Base-by-base conservation (phyloP, 306 rosid genomes). In the Mucuna pruriens region DNA sequence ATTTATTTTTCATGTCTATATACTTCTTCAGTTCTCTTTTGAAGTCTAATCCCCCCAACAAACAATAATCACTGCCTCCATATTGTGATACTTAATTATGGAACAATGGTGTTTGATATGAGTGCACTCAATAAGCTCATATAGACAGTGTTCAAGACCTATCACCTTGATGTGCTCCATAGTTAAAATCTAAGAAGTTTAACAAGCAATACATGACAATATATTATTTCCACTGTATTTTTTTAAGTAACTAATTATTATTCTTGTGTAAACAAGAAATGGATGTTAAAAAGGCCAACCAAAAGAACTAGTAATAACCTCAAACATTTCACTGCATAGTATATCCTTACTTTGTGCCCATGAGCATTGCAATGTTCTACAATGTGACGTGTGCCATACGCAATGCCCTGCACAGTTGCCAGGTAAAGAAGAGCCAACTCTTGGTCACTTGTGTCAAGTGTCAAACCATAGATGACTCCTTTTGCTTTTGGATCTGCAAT, bases 311-410 rank as follows among this genome's bases (percentile, higher is more conserved):
- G 62, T 55, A 39, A 82, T 68, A 85, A 69, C 38, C 84, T 83
- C 57, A 74, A 80, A 74, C 62, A 67, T 62, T 77, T 69, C 40
- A 52, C 9, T 52, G 34, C 61, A 71, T 61, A 31, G 46, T 45
- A 71, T 69, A 84, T 87, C 76, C 94, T 93, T 91, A 95, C 98
- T 86, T 88, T 87, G 87, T 93, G 97, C 44, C 99, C 99, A 87
- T 95, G 91, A 80, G 88, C 87, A 77, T 95, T 95, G 83, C 92
- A 90, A 77, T 95, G 99, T 85, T 95, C 98, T 84, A 95, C 96
- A 91, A 93, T 95, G 85, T 93, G 95, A 66, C 99, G 97, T 0
- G 98, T 91, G 39, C 99, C 99, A 85, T 95, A 95, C 9, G 98
- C 99, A 90, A 93, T 91, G 79, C 93, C 92, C 87, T 95, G 98